A percentile compares a stretch with the other conserved stretches of the same genome.
phyloP scores from a whole-genome alignment of 2,329 filamentous ascomycete species.

The Apiospora aurea region DNA sequence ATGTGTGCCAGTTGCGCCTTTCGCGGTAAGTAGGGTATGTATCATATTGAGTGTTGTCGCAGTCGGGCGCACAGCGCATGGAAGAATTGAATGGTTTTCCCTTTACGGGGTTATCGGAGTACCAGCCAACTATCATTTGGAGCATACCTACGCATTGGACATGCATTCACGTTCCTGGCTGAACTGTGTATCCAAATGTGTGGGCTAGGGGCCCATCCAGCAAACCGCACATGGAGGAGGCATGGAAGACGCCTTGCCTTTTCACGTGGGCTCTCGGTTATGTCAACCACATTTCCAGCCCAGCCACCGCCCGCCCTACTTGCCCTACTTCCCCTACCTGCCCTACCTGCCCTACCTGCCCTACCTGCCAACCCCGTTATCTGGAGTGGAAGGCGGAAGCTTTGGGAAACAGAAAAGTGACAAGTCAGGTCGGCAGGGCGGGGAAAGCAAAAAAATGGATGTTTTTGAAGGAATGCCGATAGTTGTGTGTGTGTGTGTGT shows the following conservation, averaged over 20 bases:
- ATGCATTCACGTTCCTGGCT: background rate
- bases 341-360: background rate
- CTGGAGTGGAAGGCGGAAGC: background rate
- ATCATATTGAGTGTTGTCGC: background rate
- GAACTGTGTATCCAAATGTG: background rate
- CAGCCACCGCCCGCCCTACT: no score
- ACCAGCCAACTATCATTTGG: background rate
- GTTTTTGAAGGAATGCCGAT: background rate
- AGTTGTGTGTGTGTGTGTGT: background rate
- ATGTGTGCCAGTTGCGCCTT: background rate
- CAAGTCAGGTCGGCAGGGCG: constrained; percentile 4
- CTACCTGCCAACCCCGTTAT: background rate
- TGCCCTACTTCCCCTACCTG: background rate
- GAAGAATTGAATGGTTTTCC: background rate
- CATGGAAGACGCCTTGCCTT: background rate
- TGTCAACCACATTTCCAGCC: background rate
- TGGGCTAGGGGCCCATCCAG: background rate
- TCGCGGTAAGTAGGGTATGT: background rate
- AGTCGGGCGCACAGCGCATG: background rate
- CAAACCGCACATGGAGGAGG: background rate
- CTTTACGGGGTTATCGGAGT: no score
- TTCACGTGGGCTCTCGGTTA: background rate
- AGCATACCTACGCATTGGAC: background rate
- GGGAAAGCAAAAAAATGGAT: background rate
- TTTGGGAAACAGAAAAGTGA: constrained; percentile 5